Conservation (phyloP, 2,329 filamentous ascomycete species). For the Colletotrichum musicola region DNA sequence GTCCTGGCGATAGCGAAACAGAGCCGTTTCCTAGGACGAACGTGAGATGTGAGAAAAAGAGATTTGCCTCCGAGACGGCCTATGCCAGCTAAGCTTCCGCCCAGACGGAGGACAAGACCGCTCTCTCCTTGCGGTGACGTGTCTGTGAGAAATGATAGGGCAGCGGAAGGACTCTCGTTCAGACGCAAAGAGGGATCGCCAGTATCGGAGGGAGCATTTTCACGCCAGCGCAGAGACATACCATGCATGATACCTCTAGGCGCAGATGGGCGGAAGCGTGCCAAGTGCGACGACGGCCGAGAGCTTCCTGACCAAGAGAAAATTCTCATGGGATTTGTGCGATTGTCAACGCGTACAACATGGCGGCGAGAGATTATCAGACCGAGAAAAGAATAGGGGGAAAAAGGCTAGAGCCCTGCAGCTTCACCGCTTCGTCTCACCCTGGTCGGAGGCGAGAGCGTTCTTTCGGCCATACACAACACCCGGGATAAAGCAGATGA, state of each 20-base stretch:
- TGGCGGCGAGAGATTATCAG: constrained; percentile 6
- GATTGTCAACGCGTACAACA: constrained; percentile 1
- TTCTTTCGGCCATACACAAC: constrained; percentile 3
- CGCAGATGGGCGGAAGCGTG: constrained; percentile 2
- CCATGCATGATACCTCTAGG: constrained; percentile 16
- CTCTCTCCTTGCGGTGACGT: not conserved
- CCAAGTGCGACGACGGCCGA: constrained; percentile 4
- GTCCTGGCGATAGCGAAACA: no score
- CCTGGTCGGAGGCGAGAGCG: constrained; percentile 2
- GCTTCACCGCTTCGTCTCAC: constrained; percentile 23
- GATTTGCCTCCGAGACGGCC: not conserved
- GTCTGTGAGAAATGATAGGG: constrained; percentile 7
- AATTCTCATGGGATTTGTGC: not conserved
- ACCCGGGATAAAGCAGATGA: not conserved
- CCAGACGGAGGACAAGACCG: constrained; percentile 6
- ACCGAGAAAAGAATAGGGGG: not conserved
- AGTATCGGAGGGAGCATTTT: not conserved
- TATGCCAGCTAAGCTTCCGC: constrained; percentile 14
- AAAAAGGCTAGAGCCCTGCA: constrained; percentile 14
- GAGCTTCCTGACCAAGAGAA: not conserved
- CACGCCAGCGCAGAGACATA: not conserved
- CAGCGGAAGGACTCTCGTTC: not conserved
- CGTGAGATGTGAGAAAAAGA: not conserved
- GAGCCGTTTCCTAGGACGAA: not conserved
- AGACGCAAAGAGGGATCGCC: not conserved